Evolutionary conservation across 805 yeast genomes (phyloP).

Genomic region (Kazachstania viticola): DNA sequence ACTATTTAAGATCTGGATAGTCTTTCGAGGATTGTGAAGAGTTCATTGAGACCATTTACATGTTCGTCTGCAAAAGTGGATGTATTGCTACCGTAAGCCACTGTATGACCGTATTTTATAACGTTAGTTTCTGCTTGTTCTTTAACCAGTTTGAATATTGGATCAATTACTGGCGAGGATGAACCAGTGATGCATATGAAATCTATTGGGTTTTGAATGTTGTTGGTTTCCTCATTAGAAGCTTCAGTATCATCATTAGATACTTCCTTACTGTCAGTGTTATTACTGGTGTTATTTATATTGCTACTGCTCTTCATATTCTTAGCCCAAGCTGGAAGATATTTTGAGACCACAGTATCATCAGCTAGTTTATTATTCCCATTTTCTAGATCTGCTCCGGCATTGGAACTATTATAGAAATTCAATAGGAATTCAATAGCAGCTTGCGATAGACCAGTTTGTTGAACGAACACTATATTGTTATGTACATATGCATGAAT

Average conservation of each 20-base stretch:
- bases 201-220: slow-evolving; percentile 23
- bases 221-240: slow-evolving; percentile 1
- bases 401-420: slow-evolving; percentile 21
- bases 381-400: slow-evolving; percentile 6
- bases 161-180: slow-evolving; percentile 54
- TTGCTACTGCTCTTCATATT: too few species aligned
- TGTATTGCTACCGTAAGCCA: slow-evolving; percentile 42
- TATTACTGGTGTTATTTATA: neutral
- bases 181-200: slow-evolving; percentile 53
- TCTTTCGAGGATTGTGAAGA: slow-evolving; percentile 37
- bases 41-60: slow-evolving; percentile 58
- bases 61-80: slow-evolving; percentile 51
- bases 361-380: neutral
- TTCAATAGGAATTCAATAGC: slow-evolving; percentile 44
- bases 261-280: neutral
- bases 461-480: slow-evolving; percentile 61
- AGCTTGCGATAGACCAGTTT: slow-evolving; percentile 42
- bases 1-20: too few species aligned
- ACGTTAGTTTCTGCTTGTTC: slow-evolving; percentile 24
- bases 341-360: neutral
- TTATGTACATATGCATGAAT: slow-evolving; percentile 70
- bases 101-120: slow-evolving; percentile 40
- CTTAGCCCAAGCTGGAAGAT: too few species aligned
- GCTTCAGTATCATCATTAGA: neutral
- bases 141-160: slow-evolving; percentile 45